Base-by-base conservation (phyloP, 2,329 filamentous ascomycete genomes). In the Penicillium sp. region DNA sequence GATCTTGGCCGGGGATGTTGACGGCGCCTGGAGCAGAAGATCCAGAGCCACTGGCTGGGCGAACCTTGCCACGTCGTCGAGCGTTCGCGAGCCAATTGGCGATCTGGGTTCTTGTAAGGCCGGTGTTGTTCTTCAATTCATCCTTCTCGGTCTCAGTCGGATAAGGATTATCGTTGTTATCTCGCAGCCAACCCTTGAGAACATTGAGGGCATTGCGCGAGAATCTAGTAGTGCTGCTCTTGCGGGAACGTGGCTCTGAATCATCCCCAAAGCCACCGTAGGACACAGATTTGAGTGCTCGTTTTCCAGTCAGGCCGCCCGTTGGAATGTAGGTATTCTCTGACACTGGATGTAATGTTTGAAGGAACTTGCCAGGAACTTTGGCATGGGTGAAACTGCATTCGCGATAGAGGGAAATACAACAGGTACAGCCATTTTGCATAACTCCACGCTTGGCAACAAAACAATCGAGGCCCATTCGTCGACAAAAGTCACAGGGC, bases 81-180 rank as follows among this genome's bases (percentile, higher is more conserved):
- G 91, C 91, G 74, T 96, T 96, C 57, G 92, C 92, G 47, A 96
- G 85, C 92, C 92, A 96, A 71, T 96, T 96, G 11, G 88, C 88
- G 65, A 96, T 93, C 69, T 97, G 93, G 14, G 83, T 89, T 67
- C 90, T 86, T 71, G 86, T 92, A 42, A 97, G 81, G 8, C 91
- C 91, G 1, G 92, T 96, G 65, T 89, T 84, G 47, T 84, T 82
- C 73, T 91, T 89, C 26, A 97, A 80, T 60, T 86, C 83, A 63
- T 92, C 89, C 69, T 93, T 96, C 70, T 96, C 90, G 57, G 91
- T 87, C 44, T 96, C 91, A 33, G 86, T 93, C 5, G 93, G 92
- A 70, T 96, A 97, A 0, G 92, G 93, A 66, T 96, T 90, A 52
- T 89, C 84, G 67, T 84, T 85, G 70, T 96, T 91, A 7, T 86